phyloP scores from a whole-genome alignment of 495 filamentous ascomycete genomes.

The Neurospora sp. region DNA sequence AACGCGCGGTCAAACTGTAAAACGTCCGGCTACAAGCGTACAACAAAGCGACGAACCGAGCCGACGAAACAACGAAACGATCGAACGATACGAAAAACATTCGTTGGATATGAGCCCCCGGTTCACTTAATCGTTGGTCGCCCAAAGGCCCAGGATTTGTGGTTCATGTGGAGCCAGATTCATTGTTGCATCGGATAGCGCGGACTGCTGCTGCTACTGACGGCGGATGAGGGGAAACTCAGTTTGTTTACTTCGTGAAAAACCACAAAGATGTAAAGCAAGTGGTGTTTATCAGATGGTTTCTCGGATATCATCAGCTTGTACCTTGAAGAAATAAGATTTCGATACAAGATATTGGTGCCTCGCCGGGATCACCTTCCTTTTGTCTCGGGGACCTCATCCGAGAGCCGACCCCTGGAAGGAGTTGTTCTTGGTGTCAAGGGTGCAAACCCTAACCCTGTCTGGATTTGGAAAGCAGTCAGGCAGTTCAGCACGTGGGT shows the following conservation, averaged over 20 bases:
- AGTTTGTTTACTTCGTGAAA: neutral
- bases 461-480: no score
- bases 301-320: no score
- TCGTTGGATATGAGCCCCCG: neutral
- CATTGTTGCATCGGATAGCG: neutral
- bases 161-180: neutral
- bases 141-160: neutral
- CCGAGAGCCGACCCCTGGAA: no score
- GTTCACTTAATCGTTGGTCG: neutral
- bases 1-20: neutral
- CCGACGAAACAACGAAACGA: neutral
- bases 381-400: no score
- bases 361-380: no score
- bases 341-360: neutral
- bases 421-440: no score
- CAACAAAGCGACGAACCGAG: neutral
- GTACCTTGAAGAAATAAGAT: neutral
- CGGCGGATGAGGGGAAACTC: neutral
- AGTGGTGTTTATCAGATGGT: no score
- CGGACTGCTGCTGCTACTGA: neutral
- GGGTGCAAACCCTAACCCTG: no score
- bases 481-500: no score
- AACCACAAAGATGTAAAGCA: no score
- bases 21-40: neutral
- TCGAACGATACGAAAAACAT: neutral